phyloP scores from a whole-genome alignment of 2,329 filamentous ascomycete species.

The Macrophomina pseudophaseolina region DNA sequence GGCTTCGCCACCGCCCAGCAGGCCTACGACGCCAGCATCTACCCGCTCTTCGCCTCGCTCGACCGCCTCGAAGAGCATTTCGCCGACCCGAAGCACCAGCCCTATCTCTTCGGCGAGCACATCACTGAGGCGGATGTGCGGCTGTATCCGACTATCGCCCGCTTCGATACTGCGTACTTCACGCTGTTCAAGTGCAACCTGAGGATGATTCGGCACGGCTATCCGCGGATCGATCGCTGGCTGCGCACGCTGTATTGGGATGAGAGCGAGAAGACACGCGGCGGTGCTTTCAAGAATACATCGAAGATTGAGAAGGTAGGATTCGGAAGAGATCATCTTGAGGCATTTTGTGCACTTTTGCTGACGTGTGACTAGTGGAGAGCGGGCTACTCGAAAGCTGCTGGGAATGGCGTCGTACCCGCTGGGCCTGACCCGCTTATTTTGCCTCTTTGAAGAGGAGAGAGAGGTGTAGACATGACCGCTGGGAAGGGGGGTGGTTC shows the following conservation, averaged over 20 bases:
- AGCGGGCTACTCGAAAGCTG: slow-evolving; percentile 36
- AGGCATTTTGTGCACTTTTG: not conserved
- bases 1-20: slow-evolving; percentile 85
- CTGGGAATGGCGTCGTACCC: slow-evolving; percentile 34
- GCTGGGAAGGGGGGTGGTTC: no score
- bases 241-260: slow-evolving; percentile 52
- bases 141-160: slow-evolving; percentile 53
- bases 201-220: slow-evolving; percentile 67
- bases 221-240: slow-evolving; percentile 55
- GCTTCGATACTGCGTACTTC: slow-evolving; percentile 63
- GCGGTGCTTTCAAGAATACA: slow-evolving; percentile 38
- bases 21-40: slow-evolving; percentile 79
- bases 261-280: slow-evolving; percentile 35
- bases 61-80: slow-evolving; percentile 78
- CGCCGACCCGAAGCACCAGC: slow-evolving; percentile 48
- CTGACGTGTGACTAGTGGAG: slow-evolving; percentile 34
- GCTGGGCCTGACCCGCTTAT: slow-evolving; percentile 34
- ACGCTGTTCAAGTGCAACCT: slow-evolving; percentile 82
- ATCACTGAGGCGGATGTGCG: slow-evolving; percentile 85
- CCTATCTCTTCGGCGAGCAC: slow-evolving; percentile 74
- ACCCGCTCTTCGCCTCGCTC: slow-evolving; percentile 73
- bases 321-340: slow-evolving; percentile 30
- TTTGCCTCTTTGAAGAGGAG: slow-evolving; percentile 15
- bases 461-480: no score
- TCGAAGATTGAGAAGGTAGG: slow-evolving; percentile 34